Percentiles rank a stretch among this genome's conserved stretches.
Evolutionary conservation across 31 red algal species (phyloP).

Genomic region (Asparagopsis taxiformis): DNA sequence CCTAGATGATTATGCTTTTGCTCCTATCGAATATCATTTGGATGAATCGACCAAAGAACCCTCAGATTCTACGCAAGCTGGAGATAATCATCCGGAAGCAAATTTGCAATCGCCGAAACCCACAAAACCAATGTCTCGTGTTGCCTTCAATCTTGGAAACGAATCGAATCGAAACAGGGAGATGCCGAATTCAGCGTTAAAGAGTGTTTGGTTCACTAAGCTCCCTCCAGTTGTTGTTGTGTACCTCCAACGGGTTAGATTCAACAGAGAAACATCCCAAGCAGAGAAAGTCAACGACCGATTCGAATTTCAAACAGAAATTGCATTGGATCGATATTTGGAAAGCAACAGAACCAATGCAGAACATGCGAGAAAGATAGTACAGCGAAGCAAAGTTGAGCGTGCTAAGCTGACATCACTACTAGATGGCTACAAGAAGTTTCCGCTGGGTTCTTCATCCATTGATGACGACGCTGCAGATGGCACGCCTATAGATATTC

Average conservation of each 20-base stretch:
- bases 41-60: not conserved
- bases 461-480: not conserved
- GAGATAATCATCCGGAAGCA: not conserved
- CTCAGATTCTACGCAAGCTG: not conserved
- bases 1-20: constrained; percentile 78
- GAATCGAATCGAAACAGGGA: not conserved
- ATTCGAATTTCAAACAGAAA: constrained; percentile 61
- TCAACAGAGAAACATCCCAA: constrained; percentile 66
- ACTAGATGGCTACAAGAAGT: not conserved
- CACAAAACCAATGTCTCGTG: not conserved
- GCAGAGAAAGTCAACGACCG: constrained; percentile 89
- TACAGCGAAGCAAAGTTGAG: constrained; percentile 24
- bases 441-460: not conserved
- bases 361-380: constrained; percentile 26
- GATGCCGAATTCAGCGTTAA: constrained; percentile 20
- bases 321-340: constrained; percentile 86
- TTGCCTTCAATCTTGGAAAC: not conserved
- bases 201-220: constrained; percentile 77
- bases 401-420: not conserved
- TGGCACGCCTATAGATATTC: not conserved
- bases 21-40: constrained; percentile 63
- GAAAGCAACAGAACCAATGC: constrained; percentile 61
- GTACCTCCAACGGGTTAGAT: constrained; percentile 82
- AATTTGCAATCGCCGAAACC: too few relatives aligned
- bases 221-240: constrained; percentile 83